These are phyloP conservation scores for Astrephomene gubernaculifera DNA, from an alignment of 139 green algal species.

Conservation along the genomic window DNA sequence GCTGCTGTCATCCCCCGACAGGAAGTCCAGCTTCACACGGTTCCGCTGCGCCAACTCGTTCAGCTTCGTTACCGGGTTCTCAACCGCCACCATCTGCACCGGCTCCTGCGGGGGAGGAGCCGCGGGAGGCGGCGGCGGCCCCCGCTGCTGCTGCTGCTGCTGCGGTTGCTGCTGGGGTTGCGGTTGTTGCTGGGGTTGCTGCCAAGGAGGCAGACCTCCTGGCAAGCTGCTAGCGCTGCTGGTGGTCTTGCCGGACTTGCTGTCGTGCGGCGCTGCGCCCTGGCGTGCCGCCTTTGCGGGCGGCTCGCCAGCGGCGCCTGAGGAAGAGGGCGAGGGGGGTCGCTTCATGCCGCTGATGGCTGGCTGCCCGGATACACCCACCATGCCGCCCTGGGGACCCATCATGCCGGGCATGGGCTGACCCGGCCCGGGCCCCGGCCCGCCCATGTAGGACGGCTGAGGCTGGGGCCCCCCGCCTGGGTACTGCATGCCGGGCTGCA, in stretches of 20 bases:
- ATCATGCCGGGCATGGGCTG: not conserved
- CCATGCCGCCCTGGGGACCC: not conserved
- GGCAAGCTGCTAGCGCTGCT: not conserved
- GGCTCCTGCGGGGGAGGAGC: not conserved
- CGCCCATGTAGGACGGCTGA: not conserved
- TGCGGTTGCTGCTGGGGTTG: not conserved
- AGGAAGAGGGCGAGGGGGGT: slow-evolving; percentile 3
- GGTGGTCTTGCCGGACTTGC: no score
- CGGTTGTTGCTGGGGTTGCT: not conserved
- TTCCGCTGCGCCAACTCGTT: slow-evolving; percentile 43
- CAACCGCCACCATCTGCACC: not conserved
- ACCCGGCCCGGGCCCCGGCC: not conserved
- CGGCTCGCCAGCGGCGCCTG: not conserved
- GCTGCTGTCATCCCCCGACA: not conserved
- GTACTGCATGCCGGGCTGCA: slow-evolving; percentile 7
- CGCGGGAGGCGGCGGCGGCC: not conserved
- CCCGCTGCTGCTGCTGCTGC: not conserved
- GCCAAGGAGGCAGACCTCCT: slow-evolving; percentile 12
- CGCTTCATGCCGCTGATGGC: slow-evolving; percentile 29
- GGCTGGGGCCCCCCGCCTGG: not conserved
- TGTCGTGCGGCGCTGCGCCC: not conserved
- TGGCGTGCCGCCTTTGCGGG: slow-evolving; percentile 20
- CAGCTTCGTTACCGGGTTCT: slow-evolving; percentile 33
- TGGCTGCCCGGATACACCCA: no score
- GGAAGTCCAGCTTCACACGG: not conserved